Conservation (phyloP, 202 grass and related monocot genomes). For the Hordeum pubiflorum region DNA sequence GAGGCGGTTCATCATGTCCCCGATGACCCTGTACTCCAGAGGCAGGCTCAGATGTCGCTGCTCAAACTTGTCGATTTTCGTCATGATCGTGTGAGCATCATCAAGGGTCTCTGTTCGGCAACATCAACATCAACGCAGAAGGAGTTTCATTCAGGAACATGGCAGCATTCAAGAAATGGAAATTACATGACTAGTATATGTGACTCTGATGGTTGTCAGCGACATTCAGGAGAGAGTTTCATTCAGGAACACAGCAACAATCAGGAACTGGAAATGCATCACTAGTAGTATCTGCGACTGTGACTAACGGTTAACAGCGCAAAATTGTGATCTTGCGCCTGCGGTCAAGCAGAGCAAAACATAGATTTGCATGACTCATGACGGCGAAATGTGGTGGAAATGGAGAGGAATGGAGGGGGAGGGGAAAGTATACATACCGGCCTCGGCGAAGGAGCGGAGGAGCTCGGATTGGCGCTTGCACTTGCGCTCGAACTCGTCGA, state of each 20-base stretch:
- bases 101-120: constrained; percentile 57
- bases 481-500: constrained; percentile 79
- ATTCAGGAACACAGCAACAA: too few species aligned
- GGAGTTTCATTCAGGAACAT: not conserved
- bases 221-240: too few species aligned
- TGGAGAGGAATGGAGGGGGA: not conserved
- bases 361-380: not conserved
- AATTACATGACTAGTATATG: too few species aligned
- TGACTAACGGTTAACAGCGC: too few species aligned
- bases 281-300: too few species aligned
- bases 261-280: too few species aligned
- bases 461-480: constrained; percentile 64
- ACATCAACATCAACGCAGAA: not conserved
- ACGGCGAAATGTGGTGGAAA: not conserved
- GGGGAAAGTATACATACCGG: constrained; percentile 26
- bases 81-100: constrained; percentile 81
- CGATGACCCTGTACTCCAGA: constrained; percentile 88
- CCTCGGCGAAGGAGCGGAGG: constrained; percentile 53
- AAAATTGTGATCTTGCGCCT: not conserved
- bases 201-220: too few species aligned
- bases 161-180: not conserved
- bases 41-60: constrained; percentile 67
- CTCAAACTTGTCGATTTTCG: constrained; percentile 77
- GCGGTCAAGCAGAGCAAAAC: not conserved
- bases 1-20: constrained; percentile 79